phyloP scores from a whole-genome alignment of 768 basidiomycete species.

The Royoungia palumana region DNA sequence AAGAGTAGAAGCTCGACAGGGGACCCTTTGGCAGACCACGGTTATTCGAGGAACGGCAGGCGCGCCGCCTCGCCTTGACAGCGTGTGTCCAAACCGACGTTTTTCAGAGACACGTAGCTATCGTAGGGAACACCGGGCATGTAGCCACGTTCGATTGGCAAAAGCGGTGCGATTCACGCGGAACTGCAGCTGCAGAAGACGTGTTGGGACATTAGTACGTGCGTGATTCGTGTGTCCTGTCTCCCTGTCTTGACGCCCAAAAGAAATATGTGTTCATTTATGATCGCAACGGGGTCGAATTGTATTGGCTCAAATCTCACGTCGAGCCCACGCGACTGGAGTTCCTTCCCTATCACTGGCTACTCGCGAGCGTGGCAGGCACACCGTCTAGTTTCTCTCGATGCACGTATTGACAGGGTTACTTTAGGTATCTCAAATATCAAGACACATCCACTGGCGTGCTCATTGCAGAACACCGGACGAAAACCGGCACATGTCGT shows the following conservation, averaged over 20 bases:
- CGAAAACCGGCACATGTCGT: conserved; percentile 80
- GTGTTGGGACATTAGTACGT: conserved; percentile 91
- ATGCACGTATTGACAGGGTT: conserved; percentile 48
- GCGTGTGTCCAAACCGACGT: too few species aligned
- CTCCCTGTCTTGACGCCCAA: conserved; percentile 82
- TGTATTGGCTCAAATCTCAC: conserved; percentile 80
- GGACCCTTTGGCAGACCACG: conserved; percentile 82
- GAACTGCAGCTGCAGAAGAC: conserved; percentile 90
- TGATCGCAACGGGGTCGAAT: conserved; percentile 87
- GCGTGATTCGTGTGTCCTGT: conserved; percentile 25
- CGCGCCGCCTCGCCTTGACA: conserved; percentile 32
- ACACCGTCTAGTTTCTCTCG: not conserved
- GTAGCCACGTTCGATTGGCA: conserved; percentile 94
- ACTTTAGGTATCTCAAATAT: conserved; percentile 90
- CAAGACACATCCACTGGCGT: conserved; percentile 95
- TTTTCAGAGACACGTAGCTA: conserved; percentile 64
- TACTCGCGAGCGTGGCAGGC: conserved; percentile 80
- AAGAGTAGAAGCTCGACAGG: conserved; percentile 78
- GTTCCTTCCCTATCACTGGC: conserved; percentile 94
- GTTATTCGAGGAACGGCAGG: conserved; percentile 93
- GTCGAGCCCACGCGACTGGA: conserved; percentile 89
- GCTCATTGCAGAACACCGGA: conserved; percentile 82
- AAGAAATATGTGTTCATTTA: conserved; percentile 96
- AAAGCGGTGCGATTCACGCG: conserved; percentile 75
- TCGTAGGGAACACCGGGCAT: conserved; percentile 45